phyloP scores from a whole-genome alignment of 1,139 yeast genomes.

The Hyphopichia fennica region DNA sequence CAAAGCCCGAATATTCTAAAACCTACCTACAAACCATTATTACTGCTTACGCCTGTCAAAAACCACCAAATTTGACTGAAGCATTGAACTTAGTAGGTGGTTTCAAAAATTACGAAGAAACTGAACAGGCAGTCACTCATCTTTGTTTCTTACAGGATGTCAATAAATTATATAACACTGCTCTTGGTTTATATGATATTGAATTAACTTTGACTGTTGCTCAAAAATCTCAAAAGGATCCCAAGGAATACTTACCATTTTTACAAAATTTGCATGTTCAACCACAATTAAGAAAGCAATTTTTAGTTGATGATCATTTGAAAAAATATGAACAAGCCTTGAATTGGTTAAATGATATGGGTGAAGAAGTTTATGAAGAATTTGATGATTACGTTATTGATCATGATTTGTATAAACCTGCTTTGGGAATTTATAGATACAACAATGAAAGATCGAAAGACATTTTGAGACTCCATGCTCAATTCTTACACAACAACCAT shows the following conservation, averaged over 20 bases:
- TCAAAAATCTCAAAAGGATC: conserved; percentile 96
- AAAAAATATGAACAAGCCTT: conserved; percentile 70
- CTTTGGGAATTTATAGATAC: conserved; percentile 62
- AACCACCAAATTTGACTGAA: conserved; percentile 77
- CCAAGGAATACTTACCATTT: conserved; percentile 93
- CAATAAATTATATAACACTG: conserved; percentile 72
- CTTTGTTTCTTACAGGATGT: conserved; percentile 91
- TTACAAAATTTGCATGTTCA: conserved; percentile 76
- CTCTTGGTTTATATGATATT: conserved; percentile 82
- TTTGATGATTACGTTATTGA: conserved; percentile 65
- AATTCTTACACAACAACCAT: conserved; percentile 51
- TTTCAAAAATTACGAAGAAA: conserved; percentile 45
- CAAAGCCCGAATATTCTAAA: conserved; percentile 50
- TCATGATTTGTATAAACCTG: conserved; percentile 75
- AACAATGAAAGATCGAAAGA: conserved; percentile 54
- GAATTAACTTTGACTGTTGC: conserved; percentile 81
- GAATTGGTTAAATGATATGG: conserved; percentile 58
- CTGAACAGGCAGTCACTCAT: conserved; percentile 71
- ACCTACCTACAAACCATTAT: conserved; percentile 75
- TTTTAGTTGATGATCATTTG: conserved; percentile 78
- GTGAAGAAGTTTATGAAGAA: conserved; percentile 51
- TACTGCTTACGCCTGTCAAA: conserved; percentile 90
- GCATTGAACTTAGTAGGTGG: conserved; percentile 67
- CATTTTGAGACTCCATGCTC: conserved; percentile 65
- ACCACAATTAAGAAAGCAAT: conserved; percentile 63